Percentiles rank a stretch among this genome's conserved stretches.
These are phyloP conservation scores for Pyrrhoderma lamaoense DNA, from an alignment of 1,284 basidiomycete genomes.

Conservation along the genomic window DNA sequence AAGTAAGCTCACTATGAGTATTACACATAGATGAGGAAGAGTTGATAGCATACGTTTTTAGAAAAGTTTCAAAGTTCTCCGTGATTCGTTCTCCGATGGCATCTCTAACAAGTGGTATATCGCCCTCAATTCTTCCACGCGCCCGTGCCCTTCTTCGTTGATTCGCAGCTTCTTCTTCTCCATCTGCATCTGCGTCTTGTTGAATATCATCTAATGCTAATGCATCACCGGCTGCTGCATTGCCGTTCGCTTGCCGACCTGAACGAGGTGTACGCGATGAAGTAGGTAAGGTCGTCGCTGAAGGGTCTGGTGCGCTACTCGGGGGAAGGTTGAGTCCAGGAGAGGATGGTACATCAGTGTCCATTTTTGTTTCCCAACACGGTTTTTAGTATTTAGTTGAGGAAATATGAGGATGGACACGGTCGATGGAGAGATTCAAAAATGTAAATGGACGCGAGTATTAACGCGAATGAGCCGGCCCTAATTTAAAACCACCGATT, in stretches of 20 bases:
- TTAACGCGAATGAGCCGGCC: slow-evolving; percentile 6
- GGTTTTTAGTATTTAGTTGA: no score
- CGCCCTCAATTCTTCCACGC: slow-evolving; percentile 45
- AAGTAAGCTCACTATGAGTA: no score
- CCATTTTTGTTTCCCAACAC: slow-evolving; percentile 26
- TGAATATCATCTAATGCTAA: slow-evolving; percentile 49
- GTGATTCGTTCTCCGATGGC: slow-evolving; percentile 89
- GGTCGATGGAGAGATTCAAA: no score
- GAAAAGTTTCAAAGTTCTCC: slow-evolving; percentile 84
- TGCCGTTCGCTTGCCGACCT: slow-evolving; percentile 21
- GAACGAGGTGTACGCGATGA: slow-evolving; percentile 37
- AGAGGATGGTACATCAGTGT: slow-evolving; percentile 35
- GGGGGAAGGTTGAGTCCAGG: slow-evolving; percentile 52
- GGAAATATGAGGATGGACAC: no score
- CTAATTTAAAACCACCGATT: background rate
- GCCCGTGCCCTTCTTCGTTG: slow-evolving; percentile 41
- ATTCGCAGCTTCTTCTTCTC: slow-evolving; percentile 28
- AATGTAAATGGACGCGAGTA: no score
- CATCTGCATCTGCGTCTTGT: slow-evolving; percentile 35
- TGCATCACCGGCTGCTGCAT: slow-evolving; percentile 35
- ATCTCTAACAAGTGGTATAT: slow-evolving; percentile 84
- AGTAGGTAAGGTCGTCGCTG: slow-evolving; percentile 33
- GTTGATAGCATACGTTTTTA: slow-evolving; percentile 86
- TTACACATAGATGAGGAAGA: no score
- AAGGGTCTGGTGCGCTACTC: slow-evolving; percentile 53